Conservation (phyloP, 352 stramenopile genomes). For the Sclerospora graminicola region DNA sequence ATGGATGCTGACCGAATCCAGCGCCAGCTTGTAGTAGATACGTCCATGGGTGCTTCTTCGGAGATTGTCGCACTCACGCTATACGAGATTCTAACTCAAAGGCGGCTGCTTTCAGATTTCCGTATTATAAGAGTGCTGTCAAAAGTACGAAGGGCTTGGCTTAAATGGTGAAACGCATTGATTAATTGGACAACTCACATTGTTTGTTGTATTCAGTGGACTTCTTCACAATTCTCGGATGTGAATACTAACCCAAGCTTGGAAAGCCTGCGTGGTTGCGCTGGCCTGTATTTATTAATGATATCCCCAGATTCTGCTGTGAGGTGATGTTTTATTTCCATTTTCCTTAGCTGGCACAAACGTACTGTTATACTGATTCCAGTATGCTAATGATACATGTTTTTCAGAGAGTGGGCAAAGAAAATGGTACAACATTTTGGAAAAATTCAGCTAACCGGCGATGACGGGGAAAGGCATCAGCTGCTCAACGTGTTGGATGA, state of each 20-base stretch:
- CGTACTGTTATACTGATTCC: neutral
- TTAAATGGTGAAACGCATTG: neutral
- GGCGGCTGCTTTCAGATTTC: conserved; percentile 72
- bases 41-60: conserved; percentile 15
- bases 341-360: neutral
- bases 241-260: conserved; percentile 31
- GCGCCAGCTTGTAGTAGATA: conserved; percentile 30
- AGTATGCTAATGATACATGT: neutral
- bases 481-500: conserved; percentile 74
- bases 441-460: conserved; percentile 43
- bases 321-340: conserved; percentile 24
- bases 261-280: conserved; percentile 42
- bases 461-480: conserved; percentile 30
- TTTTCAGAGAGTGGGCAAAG: conserved; percentile 53
- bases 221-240: conserved; percentile 21
- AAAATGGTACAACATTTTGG: conserved; percentile 43
- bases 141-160: conserved; percentile 23
- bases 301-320: conserved; percentile 73
- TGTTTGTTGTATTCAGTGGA: conserved; percentile 28
- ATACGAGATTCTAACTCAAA: conserved; percentile 72
- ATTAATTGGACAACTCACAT: neutral
- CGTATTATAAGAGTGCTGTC: conserved; percentile 65
- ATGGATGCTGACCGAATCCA: conserved; percentile 64
- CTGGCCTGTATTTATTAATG: conserved; percentile 61
- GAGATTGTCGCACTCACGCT: conserved; percentile 33